Evolutionary conservation across 2,329 filamentous ascomycete genomes (phyloP), one percentile per base, ranked within the genome.

Genomic region (Penicillium sp.): DNA sequence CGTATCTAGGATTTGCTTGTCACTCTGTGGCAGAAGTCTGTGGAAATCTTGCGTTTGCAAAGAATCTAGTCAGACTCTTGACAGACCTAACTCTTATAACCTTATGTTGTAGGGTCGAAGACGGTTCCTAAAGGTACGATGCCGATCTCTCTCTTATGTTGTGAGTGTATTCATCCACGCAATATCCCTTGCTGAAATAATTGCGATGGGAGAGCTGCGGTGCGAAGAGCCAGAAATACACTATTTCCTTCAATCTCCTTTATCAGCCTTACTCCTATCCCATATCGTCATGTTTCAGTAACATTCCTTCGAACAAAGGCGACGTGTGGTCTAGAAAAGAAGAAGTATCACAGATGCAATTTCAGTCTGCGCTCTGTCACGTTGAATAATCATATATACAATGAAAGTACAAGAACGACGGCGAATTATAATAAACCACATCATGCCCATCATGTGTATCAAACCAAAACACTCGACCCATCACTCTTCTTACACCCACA

Each of bases 381-480:
- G 31, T 31, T 31, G 31, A 31, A 31, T 6, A 35, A 35, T 22
- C 28, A 49, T 49, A 49, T 35, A 49, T n/a, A 49, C 11, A 47
- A 2, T 15, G 14, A 31, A 25, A 22, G 4, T 22, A 11, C 11
- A 42, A 17, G 20, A 20, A 42, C 1, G 7, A 31, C 4, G 14
- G 14, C 22, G 4, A 31, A 48, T 20, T 10, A 20, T 5, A 42
- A 10, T 14, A n/a, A 12, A 22, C 10, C 12, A n/a, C 45, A 10
- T 28, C 12, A 34, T 48, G 14, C 12, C 5, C 22, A 22, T 22
- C 22, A 4, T 22, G 22, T 22, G 22, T 22, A 22, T 22, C 54
- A 78, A 57, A 78, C 76, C 55, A 63, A 55, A 17, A 75, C 71
- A 61, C 78, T 79, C 3, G 73, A 73, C 6, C 74, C 75, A 72